These are phyloP conservation scores for Solanum corneliomulleri DNA, from an alignment of 257 asterid species.

Conservation along the genomic window DNA sequence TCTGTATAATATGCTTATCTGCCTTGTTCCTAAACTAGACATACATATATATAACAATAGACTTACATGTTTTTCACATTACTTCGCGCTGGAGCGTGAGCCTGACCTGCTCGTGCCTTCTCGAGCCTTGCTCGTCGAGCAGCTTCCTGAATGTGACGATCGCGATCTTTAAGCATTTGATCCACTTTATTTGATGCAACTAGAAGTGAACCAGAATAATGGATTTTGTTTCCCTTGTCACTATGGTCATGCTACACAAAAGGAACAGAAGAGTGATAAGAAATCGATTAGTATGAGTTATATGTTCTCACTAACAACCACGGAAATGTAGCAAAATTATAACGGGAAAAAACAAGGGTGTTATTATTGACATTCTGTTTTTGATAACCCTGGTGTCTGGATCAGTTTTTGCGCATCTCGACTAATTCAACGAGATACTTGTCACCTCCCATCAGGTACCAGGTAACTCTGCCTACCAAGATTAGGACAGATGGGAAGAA, in stretches of 20 bases:
- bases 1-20: not conserved
- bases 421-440: not conserved
- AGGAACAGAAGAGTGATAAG: not conserved
- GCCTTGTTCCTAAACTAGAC: conserved; percentile 1
- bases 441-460: not conserved
- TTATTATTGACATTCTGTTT: not conserved
- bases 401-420: too few species aligned
- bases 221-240: conserved; percentile 32
- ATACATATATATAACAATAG: not conserved
- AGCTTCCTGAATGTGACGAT: conserved; percentile 68
- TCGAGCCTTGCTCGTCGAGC: conserved; percentile 60
- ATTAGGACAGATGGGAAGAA: not conserved
- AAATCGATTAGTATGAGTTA: not conserved
- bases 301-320: not conserved
- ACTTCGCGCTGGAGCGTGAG: conserved; percentile 23
- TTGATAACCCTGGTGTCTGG: not conserved
- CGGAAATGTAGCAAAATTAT: not conserved
- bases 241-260: conserved; percentile 18
- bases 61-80: conserved; percentile 6
- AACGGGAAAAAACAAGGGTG: not conserved
- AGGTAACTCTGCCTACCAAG: not conserved
- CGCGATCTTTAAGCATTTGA: conserved; percentile 81
- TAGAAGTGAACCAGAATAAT: conserved; percentile 68
- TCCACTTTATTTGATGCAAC: conserved; percentile 56
- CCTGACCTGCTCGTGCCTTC: conserved; percentile 30